Evolutionary conservation across 2,329 filamentous ascomycete genomes (phyloP), one percentile per base, ranked within the genome.

Genomic region (Ophiostoma sp.): DNA sequence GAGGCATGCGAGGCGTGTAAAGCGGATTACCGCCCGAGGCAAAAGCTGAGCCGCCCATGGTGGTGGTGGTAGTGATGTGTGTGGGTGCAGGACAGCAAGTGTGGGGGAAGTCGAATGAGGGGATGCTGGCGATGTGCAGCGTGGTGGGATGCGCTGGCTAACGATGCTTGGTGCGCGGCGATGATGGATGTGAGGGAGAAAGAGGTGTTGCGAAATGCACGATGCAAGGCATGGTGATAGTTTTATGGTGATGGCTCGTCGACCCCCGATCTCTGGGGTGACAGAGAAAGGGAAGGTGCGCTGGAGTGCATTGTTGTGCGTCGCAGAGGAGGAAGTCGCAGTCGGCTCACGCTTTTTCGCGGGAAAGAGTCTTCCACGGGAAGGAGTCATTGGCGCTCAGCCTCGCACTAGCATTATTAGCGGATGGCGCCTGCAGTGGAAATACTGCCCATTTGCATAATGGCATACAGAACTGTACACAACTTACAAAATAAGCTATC

Each of bases 11-110:
- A 3, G 92, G 92, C 0, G 90, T 92, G 74, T 80, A 77, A 11
- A 93, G 84, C 0, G 85, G 79, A 33, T 86, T 79, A 0, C 78
- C 76, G 31, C 82, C 84, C 28, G 80, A 82, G 0, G 83, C 75
- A 75, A 93, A 93, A 0, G 86, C 88, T 1, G 82, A 82, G 22
- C 92, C 92, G 25, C 92, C 92, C 92, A 94, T 94, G 33, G 31
- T 48, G 17, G 28, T 12, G 39, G 39, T n/a, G 36, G 19, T 7
- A n/a, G n/a, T 36, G 25, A 9, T 19, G 25, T 8, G 33, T 19
- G 25, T 8, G 33, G 33, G 33, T 36, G 33, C 33, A 36, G 8
- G 33, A 36, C 8, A 36, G 33, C 33, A 36, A 36, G 33, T 36
- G 33, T 8, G 33, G 33, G 3, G 33, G 33, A 8, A 36, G 8